Evolutionary conservation across 2,329 filamentous ascomycete species (phyloP).

Genomic region (Apiospora arundinis): DNA sequence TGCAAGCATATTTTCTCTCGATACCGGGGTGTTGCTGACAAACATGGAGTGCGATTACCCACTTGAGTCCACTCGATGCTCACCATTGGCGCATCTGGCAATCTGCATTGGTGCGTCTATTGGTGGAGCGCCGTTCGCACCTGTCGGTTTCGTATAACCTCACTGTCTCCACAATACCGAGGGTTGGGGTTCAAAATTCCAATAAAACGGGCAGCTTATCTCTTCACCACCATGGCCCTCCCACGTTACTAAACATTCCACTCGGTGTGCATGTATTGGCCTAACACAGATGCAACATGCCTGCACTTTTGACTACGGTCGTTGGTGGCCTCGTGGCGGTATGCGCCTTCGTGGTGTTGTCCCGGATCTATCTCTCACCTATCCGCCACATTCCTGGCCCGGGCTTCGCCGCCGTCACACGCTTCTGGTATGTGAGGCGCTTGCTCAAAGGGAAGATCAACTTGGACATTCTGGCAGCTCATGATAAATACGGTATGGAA

Average conservation of each 20-base stretch:
- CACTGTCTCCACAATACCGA: background rate
- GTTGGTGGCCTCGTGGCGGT: background rate
- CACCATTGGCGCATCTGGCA: background rate
- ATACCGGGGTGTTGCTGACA: background rate
- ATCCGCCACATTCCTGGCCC: slow-evolving; percentile 46
- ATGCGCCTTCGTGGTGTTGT: background rate
- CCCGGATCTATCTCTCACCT: slow-evolving; percentile 15
- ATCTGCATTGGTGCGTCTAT: background rate
- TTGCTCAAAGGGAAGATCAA: slow-evolving; percentile 47
- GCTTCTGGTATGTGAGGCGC: slow-evolving; percentile 47
- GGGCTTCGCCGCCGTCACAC: slow-evolving; percentile 46
- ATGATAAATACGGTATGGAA: slow-evolving; percentile 44
- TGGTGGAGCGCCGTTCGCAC: background rate
- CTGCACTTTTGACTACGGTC: background rate
- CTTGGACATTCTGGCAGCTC: slow-evolving; percentile 41
- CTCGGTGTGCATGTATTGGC: no score
- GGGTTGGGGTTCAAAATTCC: background rate
- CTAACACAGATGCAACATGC: background rate
- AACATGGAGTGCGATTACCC: background rate
- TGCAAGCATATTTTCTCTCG: background rate
- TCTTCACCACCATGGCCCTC: background rate
- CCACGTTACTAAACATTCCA: background rate
- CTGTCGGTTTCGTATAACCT: background rate
- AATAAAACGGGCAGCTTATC: background rate
- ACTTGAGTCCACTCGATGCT: background rate